Evolutionary conservation across 257 asterid genomes (phyloP).

Genomic region (Gentiana macrophylla): DNA sequence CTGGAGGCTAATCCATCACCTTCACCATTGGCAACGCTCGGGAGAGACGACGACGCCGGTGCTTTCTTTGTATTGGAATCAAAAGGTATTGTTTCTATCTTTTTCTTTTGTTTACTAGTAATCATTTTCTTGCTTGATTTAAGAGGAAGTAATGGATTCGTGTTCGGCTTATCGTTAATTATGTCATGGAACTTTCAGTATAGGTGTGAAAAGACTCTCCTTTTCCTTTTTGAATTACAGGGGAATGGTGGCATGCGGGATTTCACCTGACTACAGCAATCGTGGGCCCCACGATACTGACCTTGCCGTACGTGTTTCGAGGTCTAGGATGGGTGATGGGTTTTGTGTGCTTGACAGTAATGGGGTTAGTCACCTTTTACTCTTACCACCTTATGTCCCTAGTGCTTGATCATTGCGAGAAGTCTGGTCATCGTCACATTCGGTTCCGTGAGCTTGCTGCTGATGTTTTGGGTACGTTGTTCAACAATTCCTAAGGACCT

Average conservation of each 20-base stretch:
- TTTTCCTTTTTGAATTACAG: too few relatives aligned
- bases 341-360: too few relatives aligned
- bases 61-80: slow-evolving; percentile 43
- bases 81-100: too few relatives aligned
- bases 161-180: neutral
- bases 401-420: too few relatives aligned
- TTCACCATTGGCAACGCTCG: slow-evolving; percentile 10
- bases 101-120: neutral
- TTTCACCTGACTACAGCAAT: slow-evolving; percentile 85
- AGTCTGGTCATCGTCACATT: too few relatives aligned
- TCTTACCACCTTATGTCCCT: too few relatives aligned
- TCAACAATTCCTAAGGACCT: neutral
- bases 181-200: neutral
- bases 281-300: slow-evolving; percentile 83
- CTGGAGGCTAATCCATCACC: neutral
- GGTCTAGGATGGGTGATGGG: too few relatives aligned
- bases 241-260: too few relatives aligned
- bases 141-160: neutral
- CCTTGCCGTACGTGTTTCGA: slow-evolving; percentile 43
- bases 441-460: slow-evolving; percentile 33
- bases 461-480: slow-evolving; percentile 60
- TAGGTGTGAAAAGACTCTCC: too few relatives aligned
- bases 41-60: slow-evolving; percentile 64
- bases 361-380: too few relatives aligned
- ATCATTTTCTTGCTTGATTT: neutral